Percentiles rank a stretch among this genome's conserved stretches.
Evolutionary conservation across 805 yeast species (phyloP).

Genomic region (Candida montana): DNA sequence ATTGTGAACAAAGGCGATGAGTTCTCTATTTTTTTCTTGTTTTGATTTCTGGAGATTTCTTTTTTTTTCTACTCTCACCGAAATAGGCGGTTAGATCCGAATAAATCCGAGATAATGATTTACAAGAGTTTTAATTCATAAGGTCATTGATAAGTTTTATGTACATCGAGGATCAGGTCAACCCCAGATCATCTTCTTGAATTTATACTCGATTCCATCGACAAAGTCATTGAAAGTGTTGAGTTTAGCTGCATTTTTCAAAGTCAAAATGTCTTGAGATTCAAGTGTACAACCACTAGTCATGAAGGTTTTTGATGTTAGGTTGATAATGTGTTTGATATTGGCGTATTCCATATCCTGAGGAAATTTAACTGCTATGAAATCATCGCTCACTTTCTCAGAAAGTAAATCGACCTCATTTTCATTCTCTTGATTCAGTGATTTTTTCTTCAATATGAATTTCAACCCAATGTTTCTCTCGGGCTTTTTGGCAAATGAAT

Average conservation of each 20-base stretch:
- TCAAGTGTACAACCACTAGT: conserved; percentile 16
- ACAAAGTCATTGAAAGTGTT: conserved; percentile 27
- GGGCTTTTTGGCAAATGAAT: conserved; percentile 23
- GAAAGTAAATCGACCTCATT: no score
- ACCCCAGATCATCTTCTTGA: conserved; percentile 37
- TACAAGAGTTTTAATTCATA: no score
- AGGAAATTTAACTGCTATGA: conserved; percentile 22
- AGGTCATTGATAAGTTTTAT: no score
- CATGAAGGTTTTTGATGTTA: conserved; percentile 22
- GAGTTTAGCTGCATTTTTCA: conserved; percentile 30
- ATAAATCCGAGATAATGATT: no score
- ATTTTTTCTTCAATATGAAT: conserved; percentile 11
- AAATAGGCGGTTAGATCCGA: neutral
- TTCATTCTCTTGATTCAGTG: neutral
- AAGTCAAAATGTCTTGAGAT: conserved; percentile 29
- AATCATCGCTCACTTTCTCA: neutral
- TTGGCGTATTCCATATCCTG: conserved; percentile 20
- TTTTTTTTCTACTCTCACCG: neutral
- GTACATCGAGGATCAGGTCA: conserved; percentile 11
- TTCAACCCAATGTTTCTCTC: conserved; percentile 29
- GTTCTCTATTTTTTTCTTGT: neutral
- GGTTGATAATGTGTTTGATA: conserved; percentile 20
- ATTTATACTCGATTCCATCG: conserved; percentile 29
- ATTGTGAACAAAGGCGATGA: neutral
- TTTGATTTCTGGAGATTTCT: neutral